These are phyloP conservation scores for Calocybe gambosa DNA, from an alignment of 1,284 basidiomycete species.

Conservation along the genomic window DNA sequence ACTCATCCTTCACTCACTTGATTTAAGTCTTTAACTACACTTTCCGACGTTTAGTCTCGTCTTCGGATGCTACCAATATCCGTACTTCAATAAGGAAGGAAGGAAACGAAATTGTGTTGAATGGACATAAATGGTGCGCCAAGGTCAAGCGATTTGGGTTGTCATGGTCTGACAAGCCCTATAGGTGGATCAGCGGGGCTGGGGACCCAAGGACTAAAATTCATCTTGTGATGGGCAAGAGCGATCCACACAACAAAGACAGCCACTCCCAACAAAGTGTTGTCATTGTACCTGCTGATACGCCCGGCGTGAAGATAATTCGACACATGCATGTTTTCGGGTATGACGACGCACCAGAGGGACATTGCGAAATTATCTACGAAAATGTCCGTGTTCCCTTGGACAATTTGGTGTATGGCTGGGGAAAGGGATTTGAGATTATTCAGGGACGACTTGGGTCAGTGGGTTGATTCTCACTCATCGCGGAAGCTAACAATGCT, in stretches of 20 bases:
- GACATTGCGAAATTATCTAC: constrained; percentile 94
- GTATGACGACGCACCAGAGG: constrained; percentile 93
- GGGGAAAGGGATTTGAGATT: constrained; percentile 95
- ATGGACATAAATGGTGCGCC: constrained; percentile 91
- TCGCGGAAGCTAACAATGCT: neutral
- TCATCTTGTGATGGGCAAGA: constrained; percentile 94
- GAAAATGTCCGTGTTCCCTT: constrained; percentile 89
- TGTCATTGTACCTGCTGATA: constrained; percentile 85
- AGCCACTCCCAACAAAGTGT: constrained; percentile 86
- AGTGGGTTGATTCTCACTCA: constrained; percentile 13
- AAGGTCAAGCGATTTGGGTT: neutral
- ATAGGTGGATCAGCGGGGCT: constrained; percentile 94
- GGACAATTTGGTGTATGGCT: constrained; percentile 81
- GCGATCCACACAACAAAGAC: constrained; percentile 69
- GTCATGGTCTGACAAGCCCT: neutral
- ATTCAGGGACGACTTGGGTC: constrained; percentile 96
- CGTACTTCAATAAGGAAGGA: constrained; percentile 82
- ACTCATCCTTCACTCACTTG: constrained; percentile 10
- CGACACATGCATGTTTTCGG: constrained; percentile 92
- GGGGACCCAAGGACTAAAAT: constrained; percentile 88
- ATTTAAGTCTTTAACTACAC: constrained; percentile 4
- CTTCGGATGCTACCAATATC: constrained; percentile 96
- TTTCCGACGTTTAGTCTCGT: constrained; percentile 60
- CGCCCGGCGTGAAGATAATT: constrained; percentile 85
- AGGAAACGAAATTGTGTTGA: constrained; percentile 88